Percentiles rank a stretch among this genome's conserved stretches.
Conservation (phyloP, 2,329 filamentous ascomycete genomes). For the Botrytis pseudocinerea region DNA sequence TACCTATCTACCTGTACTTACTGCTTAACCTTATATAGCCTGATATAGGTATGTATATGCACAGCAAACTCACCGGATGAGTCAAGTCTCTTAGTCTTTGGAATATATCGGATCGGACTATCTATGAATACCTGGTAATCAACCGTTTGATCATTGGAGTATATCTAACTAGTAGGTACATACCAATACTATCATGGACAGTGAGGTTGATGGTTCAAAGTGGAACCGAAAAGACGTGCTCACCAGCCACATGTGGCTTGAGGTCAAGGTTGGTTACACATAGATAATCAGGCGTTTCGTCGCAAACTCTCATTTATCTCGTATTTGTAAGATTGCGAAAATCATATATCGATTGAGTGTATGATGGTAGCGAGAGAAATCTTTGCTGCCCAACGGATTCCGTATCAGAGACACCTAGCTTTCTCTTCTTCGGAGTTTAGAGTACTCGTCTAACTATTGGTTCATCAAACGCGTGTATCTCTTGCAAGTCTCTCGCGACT, state of each 20-base stretch:
- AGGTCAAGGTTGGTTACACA: too few relatives aligned
- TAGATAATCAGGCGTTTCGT: background rate
- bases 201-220: conserved; percentile 5
- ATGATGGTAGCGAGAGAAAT: background rate
- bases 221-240: conserved; percentile 6
- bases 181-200: background rate
- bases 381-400: background rate
- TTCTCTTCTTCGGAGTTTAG: background rate
- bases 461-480: background rate
- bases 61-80: background rate
- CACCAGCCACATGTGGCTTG: conserved; percentile 14
- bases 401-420: background rate
- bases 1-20: background rate
- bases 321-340: background rate
- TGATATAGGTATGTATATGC: background rate
- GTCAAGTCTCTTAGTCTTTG: background rate
- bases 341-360: background rate
- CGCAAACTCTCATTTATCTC: background rate
- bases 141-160: background rate
- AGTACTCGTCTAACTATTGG: background rate
- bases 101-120: background rate
- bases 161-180: background rate
- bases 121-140: background rate
- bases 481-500: background rate
- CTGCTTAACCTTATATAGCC: background rate